Evolutionary conservation across 257 asterid genomes (phyloP).

Genomic region (Lycium barbarum): DNA sequence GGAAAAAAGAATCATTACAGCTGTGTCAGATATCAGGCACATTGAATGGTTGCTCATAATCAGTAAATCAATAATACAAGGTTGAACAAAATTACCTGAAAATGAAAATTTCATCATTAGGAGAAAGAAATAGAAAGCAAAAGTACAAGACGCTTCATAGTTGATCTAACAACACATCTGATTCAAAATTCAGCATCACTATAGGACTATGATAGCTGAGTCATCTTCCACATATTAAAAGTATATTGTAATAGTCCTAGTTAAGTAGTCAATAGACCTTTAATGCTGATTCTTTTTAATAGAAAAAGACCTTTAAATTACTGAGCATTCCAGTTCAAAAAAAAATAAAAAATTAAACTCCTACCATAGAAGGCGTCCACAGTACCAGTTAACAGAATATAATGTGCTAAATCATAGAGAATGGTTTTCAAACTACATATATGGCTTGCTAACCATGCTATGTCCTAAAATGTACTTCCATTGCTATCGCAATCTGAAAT

Average conservation of each 20-base stretch:
- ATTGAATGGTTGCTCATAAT: conserved; percentile 21
- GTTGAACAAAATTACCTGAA: background rate
- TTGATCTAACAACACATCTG: background rate
- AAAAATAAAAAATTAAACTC: no score
- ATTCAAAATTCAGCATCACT: conserved; percentile 3
- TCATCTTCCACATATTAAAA: background rate
- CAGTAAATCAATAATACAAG: background rate
- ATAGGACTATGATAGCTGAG: conserved; percentile 14
- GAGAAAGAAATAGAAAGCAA: conserved; percentile 16
- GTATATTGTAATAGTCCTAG: background rate
- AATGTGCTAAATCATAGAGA: conserved; percentile 4
- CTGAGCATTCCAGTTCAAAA: background rate
- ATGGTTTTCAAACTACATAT: background rate
- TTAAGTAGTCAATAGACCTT: conserved; percentile 16
- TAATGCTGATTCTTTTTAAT: background rate
- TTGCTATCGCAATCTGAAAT: background rate
- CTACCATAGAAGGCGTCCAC: background rate
- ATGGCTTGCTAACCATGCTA: conserved; percentile 11
- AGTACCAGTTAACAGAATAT: background rate
- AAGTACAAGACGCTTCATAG: background rate
- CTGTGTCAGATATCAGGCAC: conserved; percentile 42
- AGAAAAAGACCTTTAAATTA: conserved; percentile 19
- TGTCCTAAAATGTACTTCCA: conserved; percentile 18
- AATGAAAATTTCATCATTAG: background rate
- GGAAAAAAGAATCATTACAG: conserved; percentile 41